phyloP scores from a whole-genome alignment of 2,329 filamentous ascomycete species.

The Arthrobotrys sinensis region DNA sequence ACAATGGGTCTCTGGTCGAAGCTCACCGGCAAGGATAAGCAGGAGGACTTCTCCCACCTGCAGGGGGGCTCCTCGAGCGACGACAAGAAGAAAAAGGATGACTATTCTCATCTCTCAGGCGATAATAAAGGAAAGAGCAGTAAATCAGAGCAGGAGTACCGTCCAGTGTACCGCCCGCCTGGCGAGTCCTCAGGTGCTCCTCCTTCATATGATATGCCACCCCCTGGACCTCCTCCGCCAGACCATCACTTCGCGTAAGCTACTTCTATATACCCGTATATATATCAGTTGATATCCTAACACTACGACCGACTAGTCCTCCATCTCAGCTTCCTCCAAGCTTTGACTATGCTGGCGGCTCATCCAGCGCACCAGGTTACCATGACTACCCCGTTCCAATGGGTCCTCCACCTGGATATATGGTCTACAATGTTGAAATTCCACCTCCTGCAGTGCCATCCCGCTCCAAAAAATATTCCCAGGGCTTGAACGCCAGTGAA shows the following conservation, averaged over 20 bases:
- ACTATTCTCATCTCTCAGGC: constrained; percentile 53
- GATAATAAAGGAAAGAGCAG: constrained; percentile 51
- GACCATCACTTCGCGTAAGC: constrained; percentile 38
- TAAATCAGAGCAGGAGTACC: constrained; percentile 51
- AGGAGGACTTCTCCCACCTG: constrained; percentile 54
- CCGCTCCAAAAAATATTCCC: constrained; percentile 45
- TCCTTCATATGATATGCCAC: constrained; percentile 43
- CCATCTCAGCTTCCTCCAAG: constrained; percentile 39
- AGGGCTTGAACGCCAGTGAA: constrained; percentile 75
- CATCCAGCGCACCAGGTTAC: constrained; percentile 37
- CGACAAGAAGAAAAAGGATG: constrained; percentile 26
- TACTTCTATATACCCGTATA: neutral
- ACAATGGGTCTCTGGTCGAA: constrained; percentile 58
- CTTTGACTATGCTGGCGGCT: constrained; percentile 35
- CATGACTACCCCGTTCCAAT: constrained; percentile 35
- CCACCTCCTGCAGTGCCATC: constrained; percentile 43
- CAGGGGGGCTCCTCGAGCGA: constrained; percentile 48
- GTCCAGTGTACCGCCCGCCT: constrained; percentile 17
- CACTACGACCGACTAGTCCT: constrained; percentile 4
- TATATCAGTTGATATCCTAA: neutral
- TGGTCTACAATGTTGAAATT: constrained; percentile 42
- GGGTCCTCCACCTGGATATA: constrained; percentile 57
- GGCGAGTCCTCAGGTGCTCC: constrained; percentile 39
- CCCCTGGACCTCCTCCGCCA: constrained; percentile 39
- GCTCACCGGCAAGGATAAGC: constrained; percentile 57